These are phyloP conservation scores for Xylaria castorea DNA, from an alignment of 495 filamentous ascomycete genomes.

Conservation along the genomic window DNA sequence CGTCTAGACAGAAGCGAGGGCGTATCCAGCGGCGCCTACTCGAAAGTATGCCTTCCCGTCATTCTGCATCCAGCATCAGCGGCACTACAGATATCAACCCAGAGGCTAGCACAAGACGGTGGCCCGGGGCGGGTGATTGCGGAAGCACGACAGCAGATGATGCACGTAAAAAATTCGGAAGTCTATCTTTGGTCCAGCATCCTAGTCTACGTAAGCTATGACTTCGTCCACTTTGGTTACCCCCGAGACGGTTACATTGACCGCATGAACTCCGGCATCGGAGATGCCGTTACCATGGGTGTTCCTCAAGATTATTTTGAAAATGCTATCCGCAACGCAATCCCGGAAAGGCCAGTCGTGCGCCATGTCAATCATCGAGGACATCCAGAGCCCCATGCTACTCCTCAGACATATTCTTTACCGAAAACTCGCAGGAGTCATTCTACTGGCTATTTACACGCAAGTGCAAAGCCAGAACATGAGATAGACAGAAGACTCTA, in stretches of 20 bases:
- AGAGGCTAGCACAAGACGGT: constrained; percentile 5
- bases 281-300: constrained; percentile 63
- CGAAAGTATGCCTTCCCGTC: constrained; percentile 37
- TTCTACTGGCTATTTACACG: not conserved
- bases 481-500: not conserved
- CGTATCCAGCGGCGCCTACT: constrained; percentile 63
- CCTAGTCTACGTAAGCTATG: constrained; percentile 59
- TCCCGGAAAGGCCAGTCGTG: not conserved
- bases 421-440: not conserved
- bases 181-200: not conserved
- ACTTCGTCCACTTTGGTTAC: constrained; percentile 44
- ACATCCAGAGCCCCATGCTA: not conserved
- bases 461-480: not conserved
- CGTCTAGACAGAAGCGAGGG: constrained; percentile 63
- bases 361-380: not conserved
- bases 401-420: not conserved
- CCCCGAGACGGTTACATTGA: constrained; percentile 69
- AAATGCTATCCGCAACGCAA: constrained; percentile 19
- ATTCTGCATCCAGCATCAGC: constrained; percentile 17
- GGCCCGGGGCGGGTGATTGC: not conserved
- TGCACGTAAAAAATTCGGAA: not conserved
- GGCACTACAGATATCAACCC: constrained; percentile 7
- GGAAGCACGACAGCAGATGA: not conserved
- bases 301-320: constrained; percentile 64
- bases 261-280: constrained; percentile 71